Conservation (phyloP, 2,329 filamentous ascomycete genomes). For the Diaporthe velutina region DNA sequence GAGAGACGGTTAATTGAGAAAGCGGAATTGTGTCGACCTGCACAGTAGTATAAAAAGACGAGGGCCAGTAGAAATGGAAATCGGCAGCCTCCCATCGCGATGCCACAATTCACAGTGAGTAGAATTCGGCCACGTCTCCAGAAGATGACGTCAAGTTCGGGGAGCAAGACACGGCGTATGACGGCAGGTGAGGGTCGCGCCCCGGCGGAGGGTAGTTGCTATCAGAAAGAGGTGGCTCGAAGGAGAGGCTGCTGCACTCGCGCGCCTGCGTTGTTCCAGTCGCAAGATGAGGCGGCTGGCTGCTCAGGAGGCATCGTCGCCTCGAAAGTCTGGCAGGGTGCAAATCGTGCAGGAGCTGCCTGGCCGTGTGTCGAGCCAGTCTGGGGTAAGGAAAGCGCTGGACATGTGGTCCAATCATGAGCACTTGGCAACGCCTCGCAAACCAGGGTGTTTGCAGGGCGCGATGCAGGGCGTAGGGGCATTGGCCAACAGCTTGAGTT, state of each 20-base stretch:
- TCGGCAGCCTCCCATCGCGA: background rate
- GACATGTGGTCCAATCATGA: conserved; percentile 20
- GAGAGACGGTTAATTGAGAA: background rate
- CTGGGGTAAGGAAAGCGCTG: background rate
- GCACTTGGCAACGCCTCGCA: conserved; percentile 2
- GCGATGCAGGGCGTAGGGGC: background rate
- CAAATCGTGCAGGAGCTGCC: background rate
- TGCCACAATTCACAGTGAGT: background rate
- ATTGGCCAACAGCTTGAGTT: background rate
- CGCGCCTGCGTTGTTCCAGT: background rate
- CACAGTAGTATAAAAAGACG: conserved; percentile 6
- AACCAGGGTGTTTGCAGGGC: background rate
- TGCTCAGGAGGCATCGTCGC: background rate
- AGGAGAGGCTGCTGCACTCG: background rate
- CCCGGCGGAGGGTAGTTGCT: background rate
- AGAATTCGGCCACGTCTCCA: background rate
- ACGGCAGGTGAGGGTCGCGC: background rate
- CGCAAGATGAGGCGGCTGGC: background rate
- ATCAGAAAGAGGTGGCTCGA: background rate
- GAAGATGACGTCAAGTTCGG: background rate
- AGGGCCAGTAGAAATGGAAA: background rate
- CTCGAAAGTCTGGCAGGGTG: background rate
- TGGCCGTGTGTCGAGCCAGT: background rate
- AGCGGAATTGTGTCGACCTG: background rate
- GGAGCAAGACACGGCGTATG: background rate